Evolutionary conservation across 306 rosid genomes (phyloP), one percentile per base, ranked within the genome.

Genomic region (Prunus kanzakura): DNA sequence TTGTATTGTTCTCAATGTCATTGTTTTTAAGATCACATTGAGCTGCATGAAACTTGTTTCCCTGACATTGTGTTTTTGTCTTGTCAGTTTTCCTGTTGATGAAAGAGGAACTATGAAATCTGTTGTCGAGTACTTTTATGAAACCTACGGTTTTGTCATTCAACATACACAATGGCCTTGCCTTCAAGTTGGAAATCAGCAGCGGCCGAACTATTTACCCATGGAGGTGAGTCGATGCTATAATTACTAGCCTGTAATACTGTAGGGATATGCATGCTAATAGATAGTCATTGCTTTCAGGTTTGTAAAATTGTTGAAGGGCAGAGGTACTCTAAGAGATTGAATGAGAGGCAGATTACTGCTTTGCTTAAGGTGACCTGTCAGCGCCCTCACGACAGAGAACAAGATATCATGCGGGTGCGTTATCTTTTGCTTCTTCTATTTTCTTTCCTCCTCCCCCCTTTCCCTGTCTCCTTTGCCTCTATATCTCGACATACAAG

Each of bases 301-400:
- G 99, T 96, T 23, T 96, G 98, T 82, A 96, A 96, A 85, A 96
- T 96, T 45, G 98, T 96, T 4, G 96, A 96, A 79, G 99, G 99
- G 6, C 99, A 96, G 72, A 67, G 99, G 75, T 96, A 96, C 49
- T 91, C 99, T 0, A 96, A 93, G 77, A 78, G 97, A 83, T 61
- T 96, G 55, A 96, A 96, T 75, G 97, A 92, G 76, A 83, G 84
- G 64, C 99, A 96, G 84, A 96, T 96, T 49, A 91, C 99, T 46
- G 98, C 93, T 62, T 73, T 96, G 79, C 87, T 96, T 30, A 92
- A 88, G 80, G 99, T 91, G 35, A 92, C 98, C 10, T 96, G 99
- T 35, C 99, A 96, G 79, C 98, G 99, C 2, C 99, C 99, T 27
- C 75, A 86, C 11, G 98, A 92, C 1, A 89, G 99, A 85, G 98